These are phyloP conservation scores for Gentiana straminea DNA, from an alignment of 257 asterid species.

Conservation along the genomic window DNA sequence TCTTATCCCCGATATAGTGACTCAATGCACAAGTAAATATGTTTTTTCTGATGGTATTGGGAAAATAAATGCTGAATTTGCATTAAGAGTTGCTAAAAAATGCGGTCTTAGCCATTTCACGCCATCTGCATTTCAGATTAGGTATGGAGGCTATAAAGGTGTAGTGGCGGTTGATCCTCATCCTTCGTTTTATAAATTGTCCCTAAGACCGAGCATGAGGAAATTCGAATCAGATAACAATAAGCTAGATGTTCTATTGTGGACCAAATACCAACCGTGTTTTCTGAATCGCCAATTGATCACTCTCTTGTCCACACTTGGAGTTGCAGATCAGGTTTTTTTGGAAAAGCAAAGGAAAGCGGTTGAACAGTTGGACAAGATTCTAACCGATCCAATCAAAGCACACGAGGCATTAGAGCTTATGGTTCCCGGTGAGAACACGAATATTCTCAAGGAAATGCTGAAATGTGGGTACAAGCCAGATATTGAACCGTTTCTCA, in stretches of 20 bases:
- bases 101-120: slow-evolving; percentile 40
- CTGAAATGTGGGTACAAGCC: slow-evolving; percentile 83
- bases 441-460: slow-evolving; percentile 68
- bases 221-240: slow-evolving; percentile 56
- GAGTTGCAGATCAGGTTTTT: slow-evolving; percentile 47
- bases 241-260: slow-evolving; percentile 60
- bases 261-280: slow-evolving; percentile 87
- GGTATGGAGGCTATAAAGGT: slow-evolving; percentile 87
- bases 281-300: slow-evolving; percentile 74
- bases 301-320: slow-evolving; percentile 76
- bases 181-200: slow-evolving; percentile 39
- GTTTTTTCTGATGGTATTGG: slow-evolving; percentile 90
- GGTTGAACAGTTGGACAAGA: slow-evolving; percentile 54
- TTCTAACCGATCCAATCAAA: slow-evolving; percentile 49
- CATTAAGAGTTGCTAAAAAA: slow-evolving; percentile 48
- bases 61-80: slow-evolving; percentile 65
- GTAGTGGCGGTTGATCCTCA: slow-evolving; percentile 72
- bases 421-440: slow-evolving; percentile 81
- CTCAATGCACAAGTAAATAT: slow-evolving; percentile 18
- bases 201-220: slow-evolving; percentile 65
- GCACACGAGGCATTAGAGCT: slow-evolving; percentile 71
- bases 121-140: slow-evolving; percentile 87
- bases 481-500: slow-evolving; percentile 66
- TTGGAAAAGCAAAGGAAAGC: slow-evolving; percentile 61
- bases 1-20: slow-evolving; percentile 35